Evolutionary conservation across 345 rosid genomes (phyloP), one percentile per base, ranked within the genome.

Genomic region (Linum trigynum): DNA sequence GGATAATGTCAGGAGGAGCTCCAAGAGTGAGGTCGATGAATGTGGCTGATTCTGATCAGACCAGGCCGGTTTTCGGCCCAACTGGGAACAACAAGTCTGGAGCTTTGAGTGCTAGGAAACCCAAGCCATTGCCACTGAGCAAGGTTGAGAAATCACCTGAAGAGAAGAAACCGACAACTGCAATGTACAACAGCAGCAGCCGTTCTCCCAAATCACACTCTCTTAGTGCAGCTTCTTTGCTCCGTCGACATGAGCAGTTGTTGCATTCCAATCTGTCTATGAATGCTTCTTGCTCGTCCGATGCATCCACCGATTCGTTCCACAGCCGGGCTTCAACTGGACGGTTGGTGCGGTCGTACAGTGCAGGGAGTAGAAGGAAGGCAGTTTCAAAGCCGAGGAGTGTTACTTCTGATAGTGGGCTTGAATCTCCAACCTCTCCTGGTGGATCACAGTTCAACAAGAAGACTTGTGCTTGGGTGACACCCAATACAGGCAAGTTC

Each of bases 401-500:
- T 73, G 85, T 83, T 58, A 82, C 68, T 80, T 88, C 97, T 71
- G 97, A 85, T 68, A 86, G 91, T 50, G 76, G 32, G 86, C 82
- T 84, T 75, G 91, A 84, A 71, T 88, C 88, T 67, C 87, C 84
- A 71, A 78, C 78, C 4, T 39, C 74, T 57, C 32, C 84, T 23
- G 71, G 57, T 76, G 86, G 85, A 70, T 71, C 82, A 65, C 80
- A 73, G 69, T 61, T 75, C 69, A 82, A 23, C 32, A 23, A 85
- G 80, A 91, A 86, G 80, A 82, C 79, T 63, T 91, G 97, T 69
- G 84, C 91, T 5, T 91, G 97, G 97, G 96, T 91, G 74, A 91
- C 94, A 2, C 84, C 94, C 57, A 88, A 75, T 73, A 78, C 96
- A 16, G 97, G 97, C 88, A 65, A 60, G 80, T 70, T 65, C 64